Evolutionary conservation across 1,139 yeast species (phyloP).

Genomic region (Diutina neorugosa): DNA sequence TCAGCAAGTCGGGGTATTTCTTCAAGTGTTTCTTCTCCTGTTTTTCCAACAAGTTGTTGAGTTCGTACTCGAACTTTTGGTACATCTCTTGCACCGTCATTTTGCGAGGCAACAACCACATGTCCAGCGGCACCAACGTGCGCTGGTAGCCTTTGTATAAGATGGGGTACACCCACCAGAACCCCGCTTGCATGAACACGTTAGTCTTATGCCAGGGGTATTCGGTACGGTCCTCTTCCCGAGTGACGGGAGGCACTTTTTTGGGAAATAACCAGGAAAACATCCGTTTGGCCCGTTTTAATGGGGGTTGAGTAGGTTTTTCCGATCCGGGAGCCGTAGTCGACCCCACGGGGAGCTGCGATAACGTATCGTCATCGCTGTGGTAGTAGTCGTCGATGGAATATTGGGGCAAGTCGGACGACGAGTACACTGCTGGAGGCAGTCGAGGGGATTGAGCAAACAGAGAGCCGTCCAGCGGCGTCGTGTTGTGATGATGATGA

Average conservation of each 20-base stretch:
- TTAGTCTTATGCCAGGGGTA: slow-evolving; percentile 27
- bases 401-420: not conserved
- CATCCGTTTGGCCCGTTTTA: slow-evolving; percentile 11
- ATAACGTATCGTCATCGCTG: not conserved
- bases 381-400: not conserved
- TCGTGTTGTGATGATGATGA: not conserved
- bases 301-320: not conserved
- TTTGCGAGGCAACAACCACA: slow-evolving; percentile 26
- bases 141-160: slow-evolving; percentile 30
- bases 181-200: slow-evolving; percentile 17
- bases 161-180: slow-evolving; percentile 32
- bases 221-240: slow-evolving; percentile 23
- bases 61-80: slow-evolving; percentile 15
- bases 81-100: slow-evolving; percentile 30
- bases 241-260: slow-evolving; percentile 22
- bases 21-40: slow-evolving; percentile 15
- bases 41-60: slow-evolving; percentile 14
- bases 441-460: not conserved
- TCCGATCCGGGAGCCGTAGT: not conserved
- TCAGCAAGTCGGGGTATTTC: slow-evolving; percentile 13
- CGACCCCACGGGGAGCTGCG: not conserved
- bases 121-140: slow-evolving; percentile 28
- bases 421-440: not conserved
- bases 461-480: not conserved
- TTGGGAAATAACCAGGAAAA: slow-evolving; percentile 24